These are phyloP conservation scores for Striga hermonthica DNA, from an alignment of 305 asterid genomes.

Conservation along the genomic window DNA sequence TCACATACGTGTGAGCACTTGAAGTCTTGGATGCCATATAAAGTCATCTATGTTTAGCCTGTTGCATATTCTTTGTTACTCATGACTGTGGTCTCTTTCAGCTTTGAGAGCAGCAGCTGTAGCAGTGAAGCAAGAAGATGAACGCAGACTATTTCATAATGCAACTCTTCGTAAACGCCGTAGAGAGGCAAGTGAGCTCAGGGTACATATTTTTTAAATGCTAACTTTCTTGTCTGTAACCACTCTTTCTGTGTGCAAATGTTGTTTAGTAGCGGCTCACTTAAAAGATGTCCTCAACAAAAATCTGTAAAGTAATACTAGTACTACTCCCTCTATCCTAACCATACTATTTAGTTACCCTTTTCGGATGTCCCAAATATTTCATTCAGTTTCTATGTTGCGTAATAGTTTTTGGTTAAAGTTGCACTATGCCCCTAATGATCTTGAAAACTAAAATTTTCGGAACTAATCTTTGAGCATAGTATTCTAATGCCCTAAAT, in stretches of 20 bases:
- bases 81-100: constrained; percentile 34
- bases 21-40: constrained; percentile 19
- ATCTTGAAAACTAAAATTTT: too few relatives aligned
- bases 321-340: too few relatives aligned
- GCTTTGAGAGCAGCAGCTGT: constrained; percentile 92
- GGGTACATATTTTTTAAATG: constrained; percentile 56
- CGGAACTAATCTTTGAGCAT: too few relatives aligned
- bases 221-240: too few relatives aligned
- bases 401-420: too few relatives aligned
- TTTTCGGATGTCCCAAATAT: too few relatives aligned
- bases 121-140: constrained; percentile 93
- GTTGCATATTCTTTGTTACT: constrained; percentile 20
- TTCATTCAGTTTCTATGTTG: too few relatives aligned
- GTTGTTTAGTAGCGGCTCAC: neutral
- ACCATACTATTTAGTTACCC: too few relatives aligned
- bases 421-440: too few relatives aligned
- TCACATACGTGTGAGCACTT: constrained; percentile 9
- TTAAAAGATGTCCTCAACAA: too few relatives aligned
- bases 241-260: neutral
- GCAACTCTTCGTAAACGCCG: constrained; percentile 83
- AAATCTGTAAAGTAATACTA: too few relatives aligned
- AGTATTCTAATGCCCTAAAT: too few relatives aligned
- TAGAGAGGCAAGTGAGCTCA: constrained; percentile 75
- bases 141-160: constrained; percentile 85
- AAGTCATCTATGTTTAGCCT: constrained; percentile 28